Conservation (phyloP, 1,284 basidiomycete genomes). For the Ceratobasidium sp. region DNA sequence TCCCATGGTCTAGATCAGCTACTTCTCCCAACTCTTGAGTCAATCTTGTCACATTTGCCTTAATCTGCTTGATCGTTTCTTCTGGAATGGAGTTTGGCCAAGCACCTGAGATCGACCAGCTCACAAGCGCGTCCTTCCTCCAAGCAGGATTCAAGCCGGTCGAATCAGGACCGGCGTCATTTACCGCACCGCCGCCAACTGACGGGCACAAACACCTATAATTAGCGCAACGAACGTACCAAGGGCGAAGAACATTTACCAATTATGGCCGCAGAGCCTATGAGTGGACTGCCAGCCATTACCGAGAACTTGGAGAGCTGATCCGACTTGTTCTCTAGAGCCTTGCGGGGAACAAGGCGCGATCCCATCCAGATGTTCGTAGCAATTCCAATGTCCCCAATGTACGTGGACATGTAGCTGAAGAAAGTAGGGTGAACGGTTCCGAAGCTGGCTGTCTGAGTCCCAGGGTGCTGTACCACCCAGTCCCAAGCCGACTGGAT, state of each 20-base stretch:
- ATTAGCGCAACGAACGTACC: neutral
- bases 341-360: slow-evolving; percentile 4
- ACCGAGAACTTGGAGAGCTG: neutral
- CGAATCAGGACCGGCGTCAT: slow-evolving; percentile 49
- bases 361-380: slow-evolving; percentile 4
- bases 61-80: slow-evolving; percentile 47
- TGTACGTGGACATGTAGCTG: neutral
- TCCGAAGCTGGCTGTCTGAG: neutral
- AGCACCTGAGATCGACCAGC: slow-evolving; percentile 45
- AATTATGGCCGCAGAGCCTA: neutral
- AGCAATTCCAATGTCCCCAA: neutral
- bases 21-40: slow-evolving; percentile 47
- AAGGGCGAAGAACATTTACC: neutral
- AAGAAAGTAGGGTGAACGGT: slow-evolving; percentile 3
- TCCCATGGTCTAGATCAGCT: slow-evolving; percentile 49
- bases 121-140: slow-evolving; percentile 51
- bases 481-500: slow-evolving; percentile 9
- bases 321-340: neutral
- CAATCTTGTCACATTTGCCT: slow-evolving; percentile 47
- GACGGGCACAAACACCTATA: no score
- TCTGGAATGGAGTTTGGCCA: slow-evolving; percentile 51
- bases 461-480: neutral
- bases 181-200: slow-evolving; percentile 30
- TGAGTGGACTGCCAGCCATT: neutral
- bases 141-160: slow-evolving; percentile 56